These are phyloP conservation scores for Arthrocladium fulminans DNA, from an alignment of 2,329 filamentous ascomycete species.

Conservation along the genomic window DNA sequence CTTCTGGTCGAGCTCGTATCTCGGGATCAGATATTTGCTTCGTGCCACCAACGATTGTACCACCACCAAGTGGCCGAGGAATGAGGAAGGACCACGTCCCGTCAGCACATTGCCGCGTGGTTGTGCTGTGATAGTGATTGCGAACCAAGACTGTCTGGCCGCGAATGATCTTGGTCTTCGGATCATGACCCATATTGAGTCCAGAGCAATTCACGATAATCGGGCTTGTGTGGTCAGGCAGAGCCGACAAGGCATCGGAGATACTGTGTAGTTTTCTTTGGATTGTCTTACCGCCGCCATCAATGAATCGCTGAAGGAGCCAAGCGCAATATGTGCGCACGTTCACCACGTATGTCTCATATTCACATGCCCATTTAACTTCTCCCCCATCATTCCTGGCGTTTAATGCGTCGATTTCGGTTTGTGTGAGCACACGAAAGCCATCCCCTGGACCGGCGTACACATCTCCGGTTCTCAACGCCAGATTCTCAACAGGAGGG, in stretches of 20 bases:
- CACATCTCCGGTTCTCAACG: slow-evolving; percentile 22
- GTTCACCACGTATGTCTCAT: slow-evolving; percentile 36
- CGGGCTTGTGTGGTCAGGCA: neutral
- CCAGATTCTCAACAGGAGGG: slow-evolving; percentile 24
- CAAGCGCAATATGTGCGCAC: slow-evolving; percentile 36
- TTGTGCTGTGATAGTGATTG: slow-evolving; percentile 35
- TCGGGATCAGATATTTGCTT: slow-evolving; percentile 54
- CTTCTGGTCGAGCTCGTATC: slow-evolving; percentile 39
- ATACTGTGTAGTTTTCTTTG: slow-evolving; percentile 21
- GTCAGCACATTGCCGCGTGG: slow-evolving; percentile 55
- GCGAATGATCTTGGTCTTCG: slow-evolving; percentile 36
- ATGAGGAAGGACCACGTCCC: slow-evolving; percentile 57
- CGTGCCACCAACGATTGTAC: slow-evolving; percentile 58
- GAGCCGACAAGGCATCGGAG: slow-evolving; percentile 31
- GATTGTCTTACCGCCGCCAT: slow-evolving; percentile 30
- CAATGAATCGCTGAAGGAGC: slow-evolving; percentile 33
- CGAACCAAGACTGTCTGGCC: slow-evolving; percentile 42
- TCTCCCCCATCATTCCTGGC: slow-evolving; percentile 11
- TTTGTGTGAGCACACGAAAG: slow-evolving; percentile 26
- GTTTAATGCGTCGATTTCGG: slow-evolving; percentile 25
- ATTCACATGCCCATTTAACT: slow-evolving; percentile 35
- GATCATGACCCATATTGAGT: slow-evolving; percentile 33
- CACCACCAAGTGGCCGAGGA: slow-evolving; percentile 52
- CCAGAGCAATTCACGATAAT: slow-evolving; percentile 39
- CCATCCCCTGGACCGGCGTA: slow-evolving; percentile 28